These are phyloP conservation scores for Leavenworthia alabamica DNA, from an alignment of 345 rosid genomes.

Conservation along the genomic window DNA sequence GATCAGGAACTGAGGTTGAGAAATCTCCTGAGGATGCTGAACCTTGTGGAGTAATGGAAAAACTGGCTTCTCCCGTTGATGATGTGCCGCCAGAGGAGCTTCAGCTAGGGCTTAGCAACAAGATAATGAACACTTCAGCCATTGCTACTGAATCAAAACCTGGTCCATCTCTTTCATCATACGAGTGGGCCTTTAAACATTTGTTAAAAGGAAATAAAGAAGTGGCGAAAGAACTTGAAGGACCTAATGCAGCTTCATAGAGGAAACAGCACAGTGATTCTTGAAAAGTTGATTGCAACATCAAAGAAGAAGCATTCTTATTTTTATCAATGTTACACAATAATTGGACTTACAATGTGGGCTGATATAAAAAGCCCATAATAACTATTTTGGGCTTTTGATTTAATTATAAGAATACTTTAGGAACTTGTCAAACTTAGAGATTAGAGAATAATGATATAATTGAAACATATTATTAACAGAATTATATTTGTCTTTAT, in stretches of 20 bases:
- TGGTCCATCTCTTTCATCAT: conserved; percentile 7
- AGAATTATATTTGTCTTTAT: background rate
- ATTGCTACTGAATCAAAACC: conserved; percentile 3
- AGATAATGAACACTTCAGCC: conserved; percentile 16
- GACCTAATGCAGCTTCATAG: conserved; percentile 17
- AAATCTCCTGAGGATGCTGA: conserved; percentile 17
- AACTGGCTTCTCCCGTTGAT: conserved; percentile 24
- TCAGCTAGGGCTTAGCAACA: conserved; percentile 32
- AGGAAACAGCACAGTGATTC: conserved; percentile 15
- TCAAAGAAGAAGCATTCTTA: background rate
- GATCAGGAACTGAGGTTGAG: conserved; percentile 11
- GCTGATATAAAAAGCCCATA: background rate
- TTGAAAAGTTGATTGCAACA: conserved; percentile 21
- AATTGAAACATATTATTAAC: background rate
- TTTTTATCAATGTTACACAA: background rate
- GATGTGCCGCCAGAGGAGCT: conserved; percentile 34
- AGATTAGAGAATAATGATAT: no score
- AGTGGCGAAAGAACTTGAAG: background rate
- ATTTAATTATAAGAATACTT: background rate
- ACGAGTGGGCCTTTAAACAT: conserved; percentile 7
- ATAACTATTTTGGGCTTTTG: background rate
- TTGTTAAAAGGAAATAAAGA: conserved; percentile 2
- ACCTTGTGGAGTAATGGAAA: conserved; percentile 27
- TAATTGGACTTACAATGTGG: background rate
- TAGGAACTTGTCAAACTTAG: background rate